Conservation (phyloP, 208 protist genomes). For the Trypanosoma conorhini region DNA sequence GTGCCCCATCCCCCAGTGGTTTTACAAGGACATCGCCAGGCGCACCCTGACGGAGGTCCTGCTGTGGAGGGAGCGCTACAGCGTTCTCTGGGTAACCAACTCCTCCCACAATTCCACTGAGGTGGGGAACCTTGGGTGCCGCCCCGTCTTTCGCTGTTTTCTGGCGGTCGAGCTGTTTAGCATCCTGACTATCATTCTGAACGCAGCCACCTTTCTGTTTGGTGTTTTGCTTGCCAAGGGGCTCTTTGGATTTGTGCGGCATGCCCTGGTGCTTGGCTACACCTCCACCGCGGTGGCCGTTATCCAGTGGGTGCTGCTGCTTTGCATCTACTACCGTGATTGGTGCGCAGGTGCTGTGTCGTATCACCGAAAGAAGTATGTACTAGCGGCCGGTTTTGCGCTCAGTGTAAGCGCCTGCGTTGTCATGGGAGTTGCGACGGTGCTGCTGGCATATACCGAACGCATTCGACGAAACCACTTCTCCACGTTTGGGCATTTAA, state of each 20-base stretch:
- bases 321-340: slow-evolving; percentile 64
- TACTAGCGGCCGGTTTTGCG: slow-evolving; percentile 61
- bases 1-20: slow-evolving; percentile 71
- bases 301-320: slow-evolving; percentile 53
- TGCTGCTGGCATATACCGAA: slow-evolving; percentile 39
- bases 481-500: too few relatives aligned
- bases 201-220: slow-evolving; percentile 31
- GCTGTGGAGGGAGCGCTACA: slow-evolving; percentile 50
- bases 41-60: slow-evolving; percentile 48
- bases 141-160: slow-evolving; percentile 38
- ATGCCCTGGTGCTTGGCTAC: slow-evolving; percentile 54
- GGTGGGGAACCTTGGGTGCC: slow-evolving; percentile 43
- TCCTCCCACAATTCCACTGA: slow-evolving; percentile 19
- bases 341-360: slow-evolving; percentile 56
- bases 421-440: slow-evolving; percentile 41
- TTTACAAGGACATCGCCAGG: slow-evolving; percentile 67
- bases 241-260: slow-evolving; percentile 37
- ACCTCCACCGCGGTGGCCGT: slow-evolving; percentile 32
- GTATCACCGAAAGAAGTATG: slow-evolving; percentile 54
- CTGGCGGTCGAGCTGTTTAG: slow-evolving; percentile 53
- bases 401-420: slow-evolving; percentile 47
- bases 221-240: slow-evolving; percentile 57
- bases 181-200: slow-evolving; percentile 50
- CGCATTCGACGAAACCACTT: slow-evolving; percentile 44
- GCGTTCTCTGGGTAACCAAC: slow-evolving; percentile 52